Evolutionary conservation across 176 grass and related monocot species (phyloP), one percentile per base, ranked within the genome.

Genomic region (Lolium rigidum): DNA sequence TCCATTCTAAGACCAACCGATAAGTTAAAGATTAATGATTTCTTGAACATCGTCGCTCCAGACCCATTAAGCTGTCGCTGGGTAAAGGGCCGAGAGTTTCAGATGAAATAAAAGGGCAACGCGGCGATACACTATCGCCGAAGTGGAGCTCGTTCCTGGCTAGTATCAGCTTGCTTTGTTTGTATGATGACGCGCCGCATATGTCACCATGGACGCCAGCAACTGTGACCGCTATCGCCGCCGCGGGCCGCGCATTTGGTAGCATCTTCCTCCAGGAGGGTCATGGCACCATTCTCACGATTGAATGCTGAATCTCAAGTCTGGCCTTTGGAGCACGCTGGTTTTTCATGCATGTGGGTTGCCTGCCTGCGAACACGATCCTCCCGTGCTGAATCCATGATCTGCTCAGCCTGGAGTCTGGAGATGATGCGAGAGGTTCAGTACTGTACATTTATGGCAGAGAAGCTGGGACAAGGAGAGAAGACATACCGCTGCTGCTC

Each of bases 151-250:
- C 31, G 31, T 3, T 35, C 31, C 31, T 35, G 31, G 31, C 31
- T 35, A 35, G 41, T 44, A 8, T 44, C 51, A 54, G 51, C 51
- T 54, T 54, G 4, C 7, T 35, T 24, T 61, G 35, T 41, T 22
- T 81, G 69, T 39, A 26, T 49, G 20, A 61, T 86, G 88, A 52
- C 83, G 60, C 25, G 39, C 11, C 49, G 0, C 74, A n/a, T 58
- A 76, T 55, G 50, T 85, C 83, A 82, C 77, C 83, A 82, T 75
- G 70, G 81, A 59, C 50, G 13, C 49, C 20, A 20, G 28, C 72
- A 83, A 35, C 0, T 14, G 50, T 16, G 50, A 16, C 50, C 41
- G 41, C 41, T 8, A 44, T 44, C 5, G 7, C 41, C 41, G 41
- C 43, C 21, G n/a, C 0, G 7, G 20, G 0, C 31, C 39, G 77